Conservation (phyloP, 1,284 basidiomycete genomes). For the Lignosus rhinocerotis region DNA sequence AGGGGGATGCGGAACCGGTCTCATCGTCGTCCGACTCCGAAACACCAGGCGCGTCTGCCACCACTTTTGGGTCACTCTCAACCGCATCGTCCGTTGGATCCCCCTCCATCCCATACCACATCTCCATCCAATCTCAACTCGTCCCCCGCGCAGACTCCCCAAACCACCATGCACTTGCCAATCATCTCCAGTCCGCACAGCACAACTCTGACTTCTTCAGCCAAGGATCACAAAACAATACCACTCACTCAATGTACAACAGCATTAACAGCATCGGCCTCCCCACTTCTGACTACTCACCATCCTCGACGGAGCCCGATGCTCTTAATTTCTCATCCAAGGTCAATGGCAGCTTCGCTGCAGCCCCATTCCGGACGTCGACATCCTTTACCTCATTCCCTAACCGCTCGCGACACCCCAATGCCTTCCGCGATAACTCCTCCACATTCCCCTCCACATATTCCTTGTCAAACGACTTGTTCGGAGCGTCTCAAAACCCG, state of each 20-base stretch:
- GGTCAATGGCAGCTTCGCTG: constrained; percentile 39
- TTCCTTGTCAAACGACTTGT: constrained; percentile 30
- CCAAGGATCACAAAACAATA: constrained; percentile 29
- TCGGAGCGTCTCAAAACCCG: constrained; percentile 26
- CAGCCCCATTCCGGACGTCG: constrained; percentile 35
- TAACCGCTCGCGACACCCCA: constrained; percentile 34
- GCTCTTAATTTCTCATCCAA: constrained; percentile 42
- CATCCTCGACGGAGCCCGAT: constrained; percentile 37
- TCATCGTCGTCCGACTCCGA: constrained; percentile 55
- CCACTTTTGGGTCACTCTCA: constrained; percentile 46
- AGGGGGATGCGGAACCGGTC: constrained; percentile 73
- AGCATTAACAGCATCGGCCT: constrained; percentile 40
- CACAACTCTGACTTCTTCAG: constrained; percentile 38
- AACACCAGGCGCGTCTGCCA: constrained; percentile 43
- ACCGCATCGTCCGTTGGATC: constrained; percentile 52
- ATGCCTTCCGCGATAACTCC: constrained; percentile 37
- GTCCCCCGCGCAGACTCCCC: constrained; percentile 52
- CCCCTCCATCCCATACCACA: constrained; percentile 54
- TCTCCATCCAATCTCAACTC: constrained; percentile 47
- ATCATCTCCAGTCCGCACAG: constrained; percentile 36
- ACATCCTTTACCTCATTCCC: constrained; percentile 38
- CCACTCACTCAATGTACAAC: constrained; percentile 48
- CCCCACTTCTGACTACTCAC: constrained; percentile 39
- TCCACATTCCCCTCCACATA: constrained; percentile 29
- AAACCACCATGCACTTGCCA: constrained; percentile 34